phyloP scores from a whole-genome alignment of 345 rosid genomes.

The Orychophragmus violaceus region DNA sequence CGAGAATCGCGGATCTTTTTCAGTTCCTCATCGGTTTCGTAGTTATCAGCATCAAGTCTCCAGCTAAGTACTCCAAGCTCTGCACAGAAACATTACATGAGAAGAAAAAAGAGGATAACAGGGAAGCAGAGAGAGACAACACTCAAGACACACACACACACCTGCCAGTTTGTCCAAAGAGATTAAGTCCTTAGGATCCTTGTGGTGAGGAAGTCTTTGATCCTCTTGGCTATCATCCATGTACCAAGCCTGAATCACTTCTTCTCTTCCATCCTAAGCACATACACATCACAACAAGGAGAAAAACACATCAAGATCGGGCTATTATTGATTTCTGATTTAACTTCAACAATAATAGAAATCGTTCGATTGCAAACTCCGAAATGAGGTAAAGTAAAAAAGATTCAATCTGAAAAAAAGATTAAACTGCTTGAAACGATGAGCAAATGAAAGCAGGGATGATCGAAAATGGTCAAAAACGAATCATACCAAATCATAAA shows the following conservation, averaged over 20 bases:
- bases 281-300: background rate
- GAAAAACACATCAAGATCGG: background rate
- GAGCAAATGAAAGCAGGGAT: background rate
- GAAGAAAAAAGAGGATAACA: background rate
- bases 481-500: background rate
- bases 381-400: background rate
- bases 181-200: slow-evolving; percentile 71
- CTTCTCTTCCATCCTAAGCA: slow-evolving; percentile 42
- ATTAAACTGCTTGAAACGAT: too few relatives aligned
- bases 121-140: background rate
- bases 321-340: too few relatives aligned
- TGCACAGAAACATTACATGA: slow-evolving; percentile 27
- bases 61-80: slow-evolving; percentile 92
- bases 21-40: slow-evolving; percentile 81
- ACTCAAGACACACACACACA: slow-evolving; percentile 11
- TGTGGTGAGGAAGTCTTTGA: slow-evolving; percentile 90
- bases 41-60: slow-evolving; percentile 83
- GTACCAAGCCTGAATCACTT: slow-evolving; percentile 88
- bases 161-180: slow-evolving; percentile 74
- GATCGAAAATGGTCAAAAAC: background rate
- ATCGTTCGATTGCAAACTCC: background rate
- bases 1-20: slow-evolving; percentile 81
- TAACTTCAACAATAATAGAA: background rate
- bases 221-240: slow-evolving; percentile 83
- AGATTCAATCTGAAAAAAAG: too few relatives aligned